phyloP scores from a whole-genome alignment of 1,284 basidiomycete genomes.

The Papiliotrema nemorosa region DNA sequence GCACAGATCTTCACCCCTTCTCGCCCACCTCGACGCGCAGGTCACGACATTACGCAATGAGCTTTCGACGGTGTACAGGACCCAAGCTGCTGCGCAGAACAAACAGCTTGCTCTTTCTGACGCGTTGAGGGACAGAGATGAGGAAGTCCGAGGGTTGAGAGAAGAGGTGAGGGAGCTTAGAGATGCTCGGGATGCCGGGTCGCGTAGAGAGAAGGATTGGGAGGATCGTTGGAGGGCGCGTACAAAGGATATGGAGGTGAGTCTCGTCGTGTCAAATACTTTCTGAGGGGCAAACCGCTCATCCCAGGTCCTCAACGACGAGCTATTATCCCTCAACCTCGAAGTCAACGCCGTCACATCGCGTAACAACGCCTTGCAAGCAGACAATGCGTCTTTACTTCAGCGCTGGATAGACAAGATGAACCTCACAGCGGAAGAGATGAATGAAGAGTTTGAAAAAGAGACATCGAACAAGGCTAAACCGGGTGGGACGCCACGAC shows the following conservation, averaged over 20 bases:
- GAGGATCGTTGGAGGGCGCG: constrained; percentile 82
- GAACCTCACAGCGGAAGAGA: constrained; percentile 84
- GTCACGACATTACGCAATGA: constrained; percentile 86
- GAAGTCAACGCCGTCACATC: constrained; percentile 86
- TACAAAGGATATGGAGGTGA: constrained; percentile 79
- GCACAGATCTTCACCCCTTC: constrained; percentile 66
- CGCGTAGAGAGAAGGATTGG: constrained; percentile 57
- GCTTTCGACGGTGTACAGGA: constrained; percentile 89
- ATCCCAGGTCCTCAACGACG: constrained; percentile 82
- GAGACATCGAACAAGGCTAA: constrained; percentile 16
- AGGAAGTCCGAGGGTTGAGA: constrained; percentile 71
- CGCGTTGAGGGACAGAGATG: constrained; percentile 86
- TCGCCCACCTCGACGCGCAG: constrained; percentile 86
- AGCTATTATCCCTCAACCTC: constrained; percentile 81
- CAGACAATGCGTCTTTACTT: constrained; percentile 89
- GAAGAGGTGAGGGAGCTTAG: constrained; percentile 81
- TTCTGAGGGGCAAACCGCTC: background rate
- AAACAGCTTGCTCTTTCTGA: constrained; percentile 94
- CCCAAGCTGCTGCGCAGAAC: constrained; percentile 77
- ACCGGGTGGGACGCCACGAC: background rate
- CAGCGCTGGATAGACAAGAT: constrained; percentile 95
- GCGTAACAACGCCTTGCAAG: constrained; percentile 75
- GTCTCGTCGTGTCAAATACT: constrained; percentile 17
- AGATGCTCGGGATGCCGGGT: constrained; percentile 58
- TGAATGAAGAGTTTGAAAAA: constrained; percentile 70